These are phyloP conservation scores for Thalassiosira ordinaria DNA, from an alignment of 352 stramenopile genomes.

Conservation along the genomic window DNA sequence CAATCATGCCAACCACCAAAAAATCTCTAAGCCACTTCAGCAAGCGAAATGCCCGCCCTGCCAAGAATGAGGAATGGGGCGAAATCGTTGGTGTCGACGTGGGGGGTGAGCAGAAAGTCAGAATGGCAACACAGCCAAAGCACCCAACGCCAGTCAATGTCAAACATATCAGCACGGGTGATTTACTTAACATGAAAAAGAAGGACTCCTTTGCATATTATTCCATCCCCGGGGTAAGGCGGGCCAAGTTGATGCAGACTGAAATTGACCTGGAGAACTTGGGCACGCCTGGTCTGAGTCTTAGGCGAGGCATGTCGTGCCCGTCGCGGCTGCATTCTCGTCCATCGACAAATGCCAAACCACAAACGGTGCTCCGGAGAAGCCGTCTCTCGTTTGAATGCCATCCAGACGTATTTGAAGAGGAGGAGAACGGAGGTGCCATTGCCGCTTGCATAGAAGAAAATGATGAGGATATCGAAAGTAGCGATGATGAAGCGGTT, in stretches of 20 bases:
- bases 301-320: not conserved
- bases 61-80: constrained; percentile 8
- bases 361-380: constrained; percentile 9
- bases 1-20: too few species aligned
- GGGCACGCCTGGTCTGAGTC: too few species aligned
- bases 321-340: too few species aligned
- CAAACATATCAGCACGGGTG: not conserved
- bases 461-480: too few species aligned
- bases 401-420: constrained; percentile 8
- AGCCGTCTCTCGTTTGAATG: constrained; percentile 22
- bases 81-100: not conserved
- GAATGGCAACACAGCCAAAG: not conserved
- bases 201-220: constrained; percentile 26
- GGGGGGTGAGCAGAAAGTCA: not conserved
- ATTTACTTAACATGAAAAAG: not conserved
- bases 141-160: not conserved
- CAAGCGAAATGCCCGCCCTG: not conserved
- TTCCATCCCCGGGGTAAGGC: constrained; percentile 13
- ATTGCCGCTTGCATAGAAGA: too few species aligned
- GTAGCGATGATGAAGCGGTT: too few species aligned
- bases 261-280: constrained; percentile 1
- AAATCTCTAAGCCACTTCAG: too few species aligned
- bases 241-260: not conserved
- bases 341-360: too few species aligned
- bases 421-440: too few species aligned